phyloP scores from a whole-genome alignment of 2,329 filamentous ascomycete species.

The Venturia carpophila region DNA sequence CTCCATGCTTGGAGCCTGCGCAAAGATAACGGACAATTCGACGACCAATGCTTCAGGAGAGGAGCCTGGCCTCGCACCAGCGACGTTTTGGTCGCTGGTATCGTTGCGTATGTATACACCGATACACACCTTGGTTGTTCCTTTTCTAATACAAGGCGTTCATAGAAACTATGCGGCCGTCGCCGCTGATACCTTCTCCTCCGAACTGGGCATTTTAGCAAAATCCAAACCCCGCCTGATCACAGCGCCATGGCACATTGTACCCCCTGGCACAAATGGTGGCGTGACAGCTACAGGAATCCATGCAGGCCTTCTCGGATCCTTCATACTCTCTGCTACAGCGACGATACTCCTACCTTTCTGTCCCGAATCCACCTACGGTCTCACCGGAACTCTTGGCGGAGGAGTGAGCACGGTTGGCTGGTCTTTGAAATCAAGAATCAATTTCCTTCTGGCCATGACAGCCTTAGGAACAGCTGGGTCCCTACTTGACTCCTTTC shows the following conservation, averaged over 20 bases:
- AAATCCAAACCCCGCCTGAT: slow-evolving; percentile 71
- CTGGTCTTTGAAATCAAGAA: slow-evolving; percentile 50
- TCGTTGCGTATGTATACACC: slow-evolving; percentile 36
- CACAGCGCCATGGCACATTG: slow-evolving; percentile 69
- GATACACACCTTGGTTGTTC: neutral
- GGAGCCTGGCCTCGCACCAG: slow-evolving; percentile 30
- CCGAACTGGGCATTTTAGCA: slow-evolving; percentile 87
- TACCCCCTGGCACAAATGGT: slow-evolving; percentile 88
- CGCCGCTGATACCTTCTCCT: slow-evolving; percentile 87
- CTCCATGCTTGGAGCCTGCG: slow-evolving; percentile 41
- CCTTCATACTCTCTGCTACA: slow-evolving; percentile 59
- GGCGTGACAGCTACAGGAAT: slow-evolving; percentile 75
- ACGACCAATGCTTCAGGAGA: slow-evolving; percentile 24
- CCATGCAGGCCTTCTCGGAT: slow-evolving; percentile 63
- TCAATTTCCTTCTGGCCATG: slow-evolving; percentile 45
- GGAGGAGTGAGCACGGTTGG: slow-evolving; percentile 26
- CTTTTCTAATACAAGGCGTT: neutral
- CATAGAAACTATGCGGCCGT: slow-evolving; percentile 80
- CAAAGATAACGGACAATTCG: slow-evolving; percentile 5
- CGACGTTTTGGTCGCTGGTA: slow-evolving; percentile 39
- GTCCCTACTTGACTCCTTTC: slow-evolving; percentile 76
- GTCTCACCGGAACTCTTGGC: slow-evolving; percentile 21
- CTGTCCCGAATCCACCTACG: slow-evolving; percentile 37
- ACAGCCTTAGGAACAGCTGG: slow-evolving; percentile 69
- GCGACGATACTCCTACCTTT: slow-evolving; percentile 63